Conservation (phyloP, 164 flowering plant genomes). For the Stephania yunnanensis region DNA sequence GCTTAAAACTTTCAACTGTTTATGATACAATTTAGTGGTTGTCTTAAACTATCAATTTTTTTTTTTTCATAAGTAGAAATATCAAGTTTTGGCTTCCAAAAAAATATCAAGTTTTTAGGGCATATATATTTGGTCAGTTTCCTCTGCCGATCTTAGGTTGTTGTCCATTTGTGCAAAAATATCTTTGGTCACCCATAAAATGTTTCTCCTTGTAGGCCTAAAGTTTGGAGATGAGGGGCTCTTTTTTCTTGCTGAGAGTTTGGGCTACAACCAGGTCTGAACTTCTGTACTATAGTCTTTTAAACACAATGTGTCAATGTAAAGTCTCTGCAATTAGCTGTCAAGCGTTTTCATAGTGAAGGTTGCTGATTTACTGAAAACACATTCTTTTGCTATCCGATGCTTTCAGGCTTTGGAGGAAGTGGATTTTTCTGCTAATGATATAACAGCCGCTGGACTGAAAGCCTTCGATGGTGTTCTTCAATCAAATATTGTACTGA, state of each 20-base stretch:
- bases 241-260: constrained; percentile 90
- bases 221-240: constrained; percentile 95
- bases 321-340: too few relatives aligned
- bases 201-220: constrained; percentile 48
- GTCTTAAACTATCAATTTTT: background rate
- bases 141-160: background rate
- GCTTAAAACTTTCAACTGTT: background rate
- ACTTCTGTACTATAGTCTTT: constrained; percentile 1
- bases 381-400: constrained; percentile 1
- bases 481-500: constrained; percentile 67
- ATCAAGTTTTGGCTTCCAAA: too few relatives aligned
- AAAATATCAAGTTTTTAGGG: background rate
- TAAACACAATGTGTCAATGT: too few relatives aligned
- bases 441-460: constrained; percentile 80
- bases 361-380: background rate
- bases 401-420: constrained; percentile 66
- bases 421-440: constrained; percentile 92
- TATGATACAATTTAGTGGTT: background rate
- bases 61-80: too few relatives aligned
- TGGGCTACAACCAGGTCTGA: constrained; percentile 78
- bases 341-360: background rate
- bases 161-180: background rate
- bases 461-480: constrained; percentile 95
- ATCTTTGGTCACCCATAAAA: background rate
- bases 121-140: background rate